Evolutionary conservation across 2,329 filamentous ascomycete species (phyloP).

Genomic region (Fusarium austroafricanum): DNA sequence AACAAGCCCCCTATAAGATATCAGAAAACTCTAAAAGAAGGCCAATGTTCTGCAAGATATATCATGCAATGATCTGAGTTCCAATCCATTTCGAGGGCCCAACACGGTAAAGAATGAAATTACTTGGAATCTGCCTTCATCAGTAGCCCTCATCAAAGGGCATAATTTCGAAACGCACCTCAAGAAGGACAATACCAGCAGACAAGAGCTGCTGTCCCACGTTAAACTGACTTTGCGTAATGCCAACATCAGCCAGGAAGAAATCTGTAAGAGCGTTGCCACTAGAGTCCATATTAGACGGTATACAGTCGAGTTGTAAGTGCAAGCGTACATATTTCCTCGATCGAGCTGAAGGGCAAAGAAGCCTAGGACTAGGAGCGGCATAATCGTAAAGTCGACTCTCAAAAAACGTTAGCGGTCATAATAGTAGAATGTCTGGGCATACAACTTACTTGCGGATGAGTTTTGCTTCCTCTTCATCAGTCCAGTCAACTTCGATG

Average conservation of each 20-base stretch:
- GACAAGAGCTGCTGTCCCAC: slow-evolving; percentile 60
- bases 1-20: slow-evolving; percentile 48
- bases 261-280: slow-evolving; percentile 58
- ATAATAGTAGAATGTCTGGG: background rate
- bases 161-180: slow-evolving; percentile 36
- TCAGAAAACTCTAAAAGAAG: background rate
- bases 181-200: slow-evolving; percentile 58
- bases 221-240: slow-evolving; percentile 62
- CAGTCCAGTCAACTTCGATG: slow-evolving; percentile 42
- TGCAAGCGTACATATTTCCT: slow-evolving; percentile 49
- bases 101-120: slow-evolving; percentile 59
- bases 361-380: slow-evolving; percentile 59
- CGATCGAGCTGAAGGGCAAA: slow-evolving; percentile 57
- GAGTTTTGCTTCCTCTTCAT: slow-evolving; percentile 45
- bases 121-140: slow-evolving; percentile 52
- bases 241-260: slow-evolving; percentile 59
- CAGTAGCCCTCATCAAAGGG: background rate
- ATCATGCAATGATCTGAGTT: slow-evolving; percentile 50
- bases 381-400: slow-evolving; percentile 59
- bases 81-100: slow-evolving; percentile 61
- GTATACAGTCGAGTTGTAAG: background rate
- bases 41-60: rapidly evolving
- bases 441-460: slow-evolving; percentile 44
- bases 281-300: slow-evolving; percentile 8
- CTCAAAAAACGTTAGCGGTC: slow-evolving; percentile 40